phyloP scores from a whole-genome alignment of 1,284 basidiomycete genomes.

The Apiotrichum veenhuisii region DNA sequence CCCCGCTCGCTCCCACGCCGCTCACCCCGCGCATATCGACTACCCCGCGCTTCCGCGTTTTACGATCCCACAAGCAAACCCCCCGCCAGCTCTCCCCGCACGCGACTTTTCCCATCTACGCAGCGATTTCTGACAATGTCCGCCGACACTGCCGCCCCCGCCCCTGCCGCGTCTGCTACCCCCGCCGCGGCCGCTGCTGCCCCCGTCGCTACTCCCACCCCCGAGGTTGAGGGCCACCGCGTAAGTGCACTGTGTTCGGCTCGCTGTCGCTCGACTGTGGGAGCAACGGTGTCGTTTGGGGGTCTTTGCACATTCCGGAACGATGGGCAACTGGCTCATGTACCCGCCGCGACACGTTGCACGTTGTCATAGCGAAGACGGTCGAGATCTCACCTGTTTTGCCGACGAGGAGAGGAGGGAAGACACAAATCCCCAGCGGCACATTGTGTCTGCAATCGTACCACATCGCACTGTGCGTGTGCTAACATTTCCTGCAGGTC shows the following conservation, averaged over 20 bases:
- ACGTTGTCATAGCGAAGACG: no score
- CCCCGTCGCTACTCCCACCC: conserved; percentile 1
- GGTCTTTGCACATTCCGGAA: no score
- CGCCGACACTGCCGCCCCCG: conserved; percentile 11
- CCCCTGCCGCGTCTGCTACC: not conserved
- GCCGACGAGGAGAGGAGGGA: no score
- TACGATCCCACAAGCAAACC: not conserved
- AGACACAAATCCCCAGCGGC: no score
- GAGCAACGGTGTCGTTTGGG: no score
- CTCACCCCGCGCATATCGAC: conserved; percentile 7
- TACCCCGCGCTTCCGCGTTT: conserved; percentile 10
- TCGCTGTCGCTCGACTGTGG: no score
- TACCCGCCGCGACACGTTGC: no score
- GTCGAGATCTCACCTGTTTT: no score
- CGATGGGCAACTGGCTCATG: no score
- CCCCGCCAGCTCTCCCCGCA: not conserved
- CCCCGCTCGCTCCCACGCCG: conserved; percentile 3
- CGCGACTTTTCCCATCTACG: not conserved
- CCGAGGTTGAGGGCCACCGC: conserved; percentile 25
- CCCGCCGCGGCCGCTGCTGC: conserved; percentile 4
- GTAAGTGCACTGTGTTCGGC: conserved; percentile 15
- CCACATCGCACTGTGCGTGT: not conserved
- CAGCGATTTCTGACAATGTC: conserved; percentile 17
- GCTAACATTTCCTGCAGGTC: conserved; percentile 34
- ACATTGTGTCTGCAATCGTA: no score